Base-by-base conservation (phyloP, 78 protist species). In the Tieghemostelium lacteum region DNA sequence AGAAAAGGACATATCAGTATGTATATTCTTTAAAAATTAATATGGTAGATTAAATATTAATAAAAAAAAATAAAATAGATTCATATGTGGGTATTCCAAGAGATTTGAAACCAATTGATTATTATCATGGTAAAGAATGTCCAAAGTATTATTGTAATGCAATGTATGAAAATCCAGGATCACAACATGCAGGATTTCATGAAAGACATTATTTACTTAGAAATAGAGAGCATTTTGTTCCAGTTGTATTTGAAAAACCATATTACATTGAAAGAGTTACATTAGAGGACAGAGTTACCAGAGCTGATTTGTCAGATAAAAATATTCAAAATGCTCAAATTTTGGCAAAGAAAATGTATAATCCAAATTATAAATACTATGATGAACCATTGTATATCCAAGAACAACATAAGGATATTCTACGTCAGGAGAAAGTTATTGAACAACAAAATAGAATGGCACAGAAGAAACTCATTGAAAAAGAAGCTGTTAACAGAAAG, bases 201-300 rank as follows among this genome's bases (percentile, higher is more conserved):
- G 45, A 20, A n/a, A 50, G 89, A 45, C 40, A 66, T 6, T 83
- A 40, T 40, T 39, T 83, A 0, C 37, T 78, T 16, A 76, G 28
- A 64, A 52, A 40, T 4, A 49, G 31, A 4, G 88, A 78, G 28
- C 34, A 54, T 7, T 66, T 55, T 14, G 60, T 50, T 14, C 77
- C 78, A 69, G n/a, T 40, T 2, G 12, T 26, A 12, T 83, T 29
- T 55, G 67, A 50, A 1, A 67, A 29, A 52, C 89, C 89, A 83
- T 83, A 83, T 63, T 83, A 69, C 78, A 66, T 83, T 55, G 89
- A 83, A 7, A 71, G 65, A 69, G 24, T 70, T 62, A 66, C 58
- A 26, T 20, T 26, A 33, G 22, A 40, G 26, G 76, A 70, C 49
- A 40, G 40, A 3, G 49, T 70, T 22, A 70, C 76, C 17, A 50